A percentile compares a stretch with the other conserved stretches of the same genome.
phyloP scores from a whole-genome alignment of 129 eudicot species.

The Dittrichia graveolens region DNA sequence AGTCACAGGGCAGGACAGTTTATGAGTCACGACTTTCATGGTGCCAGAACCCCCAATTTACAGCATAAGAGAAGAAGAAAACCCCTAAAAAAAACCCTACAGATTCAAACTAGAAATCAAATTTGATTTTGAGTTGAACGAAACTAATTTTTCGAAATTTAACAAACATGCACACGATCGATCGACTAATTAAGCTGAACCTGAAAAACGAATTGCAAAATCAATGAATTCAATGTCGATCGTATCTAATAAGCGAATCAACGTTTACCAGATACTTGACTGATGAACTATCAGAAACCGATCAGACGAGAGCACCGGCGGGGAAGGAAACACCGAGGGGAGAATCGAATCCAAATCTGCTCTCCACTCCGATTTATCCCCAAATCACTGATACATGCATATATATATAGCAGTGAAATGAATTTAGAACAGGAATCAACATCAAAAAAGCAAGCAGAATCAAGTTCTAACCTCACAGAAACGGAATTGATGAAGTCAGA shows the following conservation, averaged over 20 bases:
- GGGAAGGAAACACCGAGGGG: not conserved
- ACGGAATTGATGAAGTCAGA: not conserved
- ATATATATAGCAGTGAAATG: conserved; percentile 30
- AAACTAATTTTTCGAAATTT: not conserved
- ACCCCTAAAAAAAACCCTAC: conserved; percentile 6
- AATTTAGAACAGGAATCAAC: not conserved
- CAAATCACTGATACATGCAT: conserved; percentile 19
- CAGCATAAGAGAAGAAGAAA: not conserved
- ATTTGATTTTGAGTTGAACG: not conserved
- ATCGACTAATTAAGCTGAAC: conserved; percentile 16
- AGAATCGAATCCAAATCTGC: not conserved
- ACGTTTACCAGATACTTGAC: conserved; percentile 28
- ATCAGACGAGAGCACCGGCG: not conserved
- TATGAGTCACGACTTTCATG: not conserved
- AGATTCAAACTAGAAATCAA: not conserved
- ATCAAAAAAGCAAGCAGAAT: conserved; percentile 33
- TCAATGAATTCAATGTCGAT: not conserved
- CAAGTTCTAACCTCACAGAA: conserved; percentile 20
- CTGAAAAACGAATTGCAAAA: not conserved
- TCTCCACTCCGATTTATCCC: conserved; percentile 9
- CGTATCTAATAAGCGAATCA: not conserved
- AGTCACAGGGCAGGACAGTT: not conserved
- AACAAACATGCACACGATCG: conserved; percentile 19
- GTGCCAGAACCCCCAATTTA: conserved; percentile 26
- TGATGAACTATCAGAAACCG: not conserved